These are phyloP conservation scores for Puccinia hordei DNA, from an alignment of 1,284 basidiomycete species.

Conservation along the genomic window DNA sequence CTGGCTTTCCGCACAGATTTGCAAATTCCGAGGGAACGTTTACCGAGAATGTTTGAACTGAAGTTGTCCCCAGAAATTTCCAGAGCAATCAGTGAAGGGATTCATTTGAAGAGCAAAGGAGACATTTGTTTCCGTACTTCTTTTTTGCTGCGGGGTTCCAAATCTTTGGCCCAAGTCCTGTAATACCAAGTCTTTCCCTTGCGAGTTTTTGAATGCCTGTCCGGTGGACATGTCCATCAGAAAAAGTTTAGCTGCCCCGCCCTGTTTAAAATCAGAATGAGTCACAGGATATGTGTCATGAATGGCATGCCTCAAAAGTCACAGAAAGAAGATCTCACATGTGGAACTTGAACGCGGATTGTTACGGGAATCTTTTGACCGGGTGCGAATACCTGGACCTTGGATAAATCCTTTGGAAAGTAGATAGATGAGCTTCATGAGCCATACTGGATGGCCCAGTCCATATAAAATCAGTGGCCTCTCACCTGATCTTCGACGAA, in stretches of 20 bases:
- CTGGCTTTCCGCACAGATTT: not conserved
- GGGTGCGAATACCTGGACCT: not conserved
- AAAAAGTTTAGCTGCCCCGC: conserved; percentile 8
- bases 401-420: not conserved
- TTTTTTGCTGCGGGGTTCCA: not conserved
- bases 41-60: not conserved
- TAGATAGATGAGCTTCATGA: not conserved
- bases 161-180: conserved; percentile 1
- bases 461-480: not conserved
- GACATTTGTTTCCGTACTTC: not conserved
- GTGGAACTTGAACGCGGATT: conserved; percentile 6
- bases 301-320: not conserved
- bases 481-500: conserved; percentile 24
- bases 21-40: not conserved
- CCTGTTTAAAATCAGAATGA: not conserved
- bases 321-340: not conserved
- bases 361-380: conserved; percentile 14
- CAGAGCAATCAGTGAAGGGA: not conserved
- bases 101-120: not conserved
- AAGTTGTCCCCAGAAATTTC: not conserved
- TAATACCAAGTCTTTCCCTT: not conserved
- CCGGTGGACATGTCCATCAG: not conserved
- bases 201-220: not conserved
- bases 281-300: not conserved
- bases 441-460: not conserved